Evolutionary conservation across 1,139 yeast species (phyloP), one percentile per base, ranked within the genome.

Genomic region (Sugiyamaella sp.): DNA sequence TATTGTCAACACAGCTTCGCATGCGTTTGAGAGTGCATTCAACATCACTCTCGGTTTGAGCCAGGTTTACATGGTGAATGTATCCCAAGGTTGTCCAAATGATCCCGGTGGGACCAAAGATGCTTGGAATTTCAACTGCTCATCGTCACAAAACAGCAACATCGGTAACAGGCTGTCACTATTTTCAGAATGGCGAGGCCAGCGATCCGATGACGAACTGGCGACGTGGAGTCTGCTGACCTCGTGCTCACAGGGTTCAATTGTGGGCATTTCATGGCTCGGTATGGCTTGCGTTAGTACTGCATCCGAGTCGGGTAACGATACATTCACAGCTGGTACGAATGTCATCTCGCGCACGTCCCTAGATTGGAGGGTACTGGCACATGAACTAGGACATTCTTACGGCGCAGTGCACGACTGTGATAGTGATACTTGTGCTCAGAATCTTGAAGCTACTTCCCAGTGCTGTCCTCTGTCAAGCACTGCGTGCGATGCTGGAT

Each of bases 401-500:
- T 73, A 73, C 58, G 77, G 77, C n/a, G 77, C 77, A 2, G 73
- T 70, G 17, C 77, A 73, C 57, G 77, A 73, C 55, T 73, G 77
- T 55, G 68, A 71, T 3, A 48, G 61, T 5, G 64, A 62, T 14
- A 69, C 76, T 1, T 73, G 76, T 52, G 41, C 66, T 1, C 63
- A 66, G 43, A 63, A 63, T 29, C 52, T 61, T 12, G 69, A 68
- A 27, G 54, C 59, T 6, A 55, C 69, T 4, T 59, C 67, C 5
- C 62, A 64, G 33, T 74, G 77, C 62, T 74, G 77, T 56, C 77
- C 75, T 3, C 53, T 65, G 41, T 53, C 70, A 2, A 21, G 55
- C 3, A 9, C 49, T 24, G 51, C 66, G 3, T 73, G 77, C 53
- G 62, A 63, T 42, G 73, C 76, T 17, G 59, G 60, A 19, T 74